Evolutionary conservation across 345 rosid genomes (phyloP).

Genomic region (Aquilaria malaccensis): DNA sequence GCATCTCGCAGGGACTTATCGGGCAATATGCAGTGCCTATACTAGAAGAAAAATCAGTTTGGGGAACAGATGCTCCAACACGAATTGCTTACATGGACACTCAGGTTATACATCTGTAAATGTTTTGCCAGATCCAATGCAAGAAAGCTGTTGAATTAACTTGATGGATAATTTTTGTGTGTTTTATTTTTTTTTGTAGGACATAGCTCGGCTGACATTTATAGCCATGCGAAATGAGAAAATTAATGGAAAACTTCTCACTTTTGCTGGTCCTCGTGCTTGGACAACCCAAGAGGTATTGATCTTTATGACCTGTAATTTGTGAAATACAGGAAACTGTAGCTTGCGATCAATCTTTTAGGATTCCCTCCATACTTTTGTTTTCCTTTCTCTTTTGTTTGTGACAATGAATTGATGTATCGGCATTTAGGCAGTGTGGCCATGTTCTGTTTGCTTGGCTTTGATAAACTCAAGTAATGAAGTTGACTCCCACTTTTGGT

Average conservation of each 20-base stretch:
- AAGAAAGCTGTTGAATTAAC: neutral
- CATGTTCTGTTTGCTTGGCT: neutral
- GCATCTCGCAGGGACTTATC: constrained; percentile 58
- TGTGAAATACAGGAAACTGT: neutral
- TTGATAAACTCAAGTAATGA: constrained; percentile 1
- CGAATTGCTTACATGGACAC: constrained; percentile 99
- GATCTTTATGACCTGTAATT: neutral
- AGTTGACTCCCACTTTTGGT: neutral
- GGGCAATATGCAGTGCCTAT: constrained; percentile 98
- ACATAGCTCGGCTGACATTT: constrained; percentile 83
- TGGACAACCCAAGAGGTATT: constrained; percentile 98
- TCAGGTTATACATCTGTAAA: constrained; percentile 41
- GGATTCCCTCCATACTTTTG: neutral
- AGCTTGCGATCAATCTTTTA: neutral
- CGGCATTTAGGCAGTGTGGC: too few relatives aligned
- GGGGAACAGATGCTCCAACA: constrained; percentile 99
- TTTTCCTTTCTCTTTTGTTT: neutral
- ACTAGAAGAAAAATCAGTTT: constrained; percentile 89
- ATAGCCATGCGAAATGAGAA: constrained; percentile 80
- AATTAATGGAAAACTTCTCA: constrained; percentile 63
- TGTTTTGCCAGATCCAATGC: neutral
- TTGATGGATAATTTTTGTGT: neutral
- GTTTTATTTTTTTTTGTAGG: constrained; percentile 33
- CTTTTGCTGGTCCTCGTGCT: constrained; percentile 96
- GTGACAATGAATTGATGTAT: too few relatives aligned